phyloP scores from a whole-genome alignment of 78 protist genomes.

The Dictyostelium brefeldianum region DNA sequence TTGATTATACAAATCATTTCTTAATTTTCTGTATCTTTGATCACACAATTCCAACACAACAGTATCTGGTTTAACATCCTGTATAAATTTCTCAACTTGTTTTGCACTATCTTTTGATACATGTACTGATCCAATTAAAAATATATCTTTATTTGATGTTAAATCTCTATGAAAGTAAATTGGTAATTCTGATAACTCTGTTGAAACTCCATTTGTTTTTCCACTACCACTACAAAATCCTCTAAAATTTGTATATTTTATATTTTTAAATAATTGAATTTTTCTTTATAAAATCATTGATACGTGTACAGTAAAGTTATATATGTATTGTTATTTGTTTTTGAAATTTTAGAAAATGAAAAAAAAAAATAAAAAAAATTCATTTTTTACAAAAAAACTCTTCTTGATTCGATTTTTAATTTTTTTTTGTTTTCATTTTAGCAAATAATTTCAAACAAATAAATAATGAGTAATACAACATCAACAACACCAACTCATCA shows the following conservation, averaged over 20 bases:
- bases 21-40: slow-evolving; percentile 20
- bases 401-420: no score
- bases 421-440: no score
- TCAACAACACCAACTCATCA: not conserved
- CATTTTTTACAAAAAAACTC: no score
- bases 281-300: no score
- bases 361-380: no score
- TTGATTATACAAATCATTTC: slow-evolving; percentile 15
- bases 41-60: slow-evolving; percentile 58
- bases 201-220: slow-evolving; percentile 1
- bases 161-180: slow-evolving; percentile 55
- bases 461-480: slow-evolving; percentile 1
- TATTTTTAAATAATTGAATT: no score
- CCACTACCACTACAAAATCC: not conserved
- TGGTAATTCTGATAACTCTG: slow-evolving; percentile 44
- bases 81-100: slow-evolving; percentile 31
- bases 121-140: slow-evolving; percentile 58
- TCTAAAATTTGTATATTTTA: not conserved
- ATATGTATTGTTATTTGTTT: no score
- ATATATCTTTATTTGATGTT: slow-evolving; percentile 51
- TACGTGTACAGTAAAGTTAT: no score
- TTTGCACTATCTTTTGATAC: slow-evolving; percentile 42
- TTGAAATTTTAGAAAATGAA: no score
- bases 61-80: slow-evolving; percentile 55
- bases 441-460: no score